These are phyloP conservation scores for Candida peoriensis DNA, from an alignment of 805 yeast genomes.

Conservation along the genomic window DNA sequence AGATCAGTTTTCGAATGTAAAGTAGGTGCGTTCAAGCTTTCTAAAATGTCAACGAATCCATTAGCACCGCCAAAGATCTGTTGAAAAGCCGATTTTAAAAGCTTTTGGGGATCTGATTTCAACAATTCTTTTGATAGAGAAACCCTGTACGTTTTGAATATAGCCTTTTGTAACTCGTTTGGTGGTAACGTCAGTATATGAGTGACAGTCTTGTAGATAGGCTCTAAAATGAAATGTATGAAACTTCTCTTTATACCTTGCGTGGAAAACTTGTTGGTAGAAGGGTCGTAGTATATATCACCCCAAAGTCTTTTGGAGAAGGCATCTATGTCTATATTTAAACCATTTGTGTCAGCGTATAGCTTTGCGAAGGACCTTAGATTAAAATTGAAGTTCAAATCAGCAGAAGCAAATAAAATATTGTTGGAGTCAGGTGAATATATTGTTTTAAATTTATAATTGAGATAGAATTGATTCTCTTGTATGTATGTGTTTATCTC, in stretches of 20 bases:
- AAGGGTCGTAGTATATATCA: conserved; percentile 46
- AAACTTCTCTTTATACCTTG: conserved; percentile 20
- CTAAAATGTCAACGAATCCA: conserved; percentile 51
- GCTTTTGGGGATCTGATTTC: conserved; percentile 51
- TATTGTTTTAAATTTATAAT: conserved; percentile 22
- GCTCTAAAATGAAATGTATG: conserved; percentile 69
- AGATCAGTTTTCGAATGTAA: conserved; percentile 23
- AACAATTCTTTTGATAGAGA: conserved; percentile 34
- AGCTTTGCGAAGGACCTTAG: conserved; percentile 56
- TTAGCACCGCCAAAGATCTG: conserved; percentile 46
- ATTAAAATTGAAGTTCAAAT: conserved; percentile 59
- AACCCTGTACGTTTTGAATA: conserved; percentile 47
- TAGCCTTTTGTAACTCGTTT: conserved; percentile 34
- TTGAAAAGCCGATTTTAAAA: conserved; percentile 50
- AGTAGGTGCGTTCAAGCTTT: conserved; percentile 34
- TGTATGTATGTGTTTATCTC: conserved; percentile 54
- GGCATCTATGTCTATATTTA: conserved; percentile 28
- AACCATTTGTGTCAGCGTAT: conserved; percentile 33
- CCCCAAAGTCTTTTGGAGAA: conserved; percentile 75
- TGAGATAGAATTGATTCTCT: conserved; percentile 25
- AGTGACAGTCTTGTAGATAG: conserved; percentile 71
- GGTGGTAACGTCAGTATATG: conserved; percentile 51
- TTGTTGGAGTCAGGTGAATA: conserved; percentile 61
- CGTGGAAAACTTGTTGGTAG: conserved; percentile 38
- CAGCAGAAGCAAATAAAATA: conserved; percentile 70